Conservation (phyloP, 306 rosid genomes). For the Begonia fuchsioides region DNA sequence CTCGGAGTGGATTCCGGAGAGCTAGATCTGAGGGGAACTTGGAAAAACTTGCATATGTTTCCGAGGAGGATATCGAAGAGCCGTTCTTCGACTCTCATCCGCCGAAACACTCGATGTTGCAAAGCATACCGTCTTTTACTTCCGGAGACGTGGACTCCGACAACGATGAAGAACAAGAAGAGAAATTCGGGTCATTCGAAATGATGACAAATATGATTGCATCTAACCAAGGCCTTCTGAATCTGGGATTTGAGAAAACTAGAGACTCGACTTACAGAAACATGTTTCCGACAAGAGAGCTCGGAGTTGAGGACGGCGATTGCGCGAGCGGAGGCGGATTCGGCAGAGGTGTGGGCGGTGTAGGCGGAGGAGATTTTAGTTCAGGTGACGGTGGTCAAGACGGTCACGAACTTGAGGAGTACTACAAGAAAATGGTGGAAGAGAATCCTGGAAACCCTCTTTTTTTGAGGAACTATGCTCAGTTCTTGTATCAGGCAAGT, state of each 20-base stretch:
- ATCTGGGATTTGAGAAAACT: conserved; percentile 15
- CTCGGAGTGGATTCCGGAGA: conserved; percentile 44
- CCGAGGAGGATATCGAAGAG: conserved; percentile 26
- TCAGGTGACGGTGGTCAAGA: conserved; percentile 33
- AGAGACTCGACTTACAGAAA: conserved; percentile 14
- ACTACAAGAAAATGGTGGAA: conserved; percentile 54
- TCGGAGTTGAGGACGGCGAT: conserved; percentile 28
- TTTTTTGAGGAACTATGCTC: conserved; percentile 76
- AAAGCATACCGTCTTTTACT: conserved; percentile 50
- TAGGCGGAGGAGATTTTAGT: conserved; percentile 19
- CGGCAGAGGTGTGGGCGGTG: conserved; percentile 13
- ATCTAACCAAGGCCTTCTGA: conserved; percentile 16
- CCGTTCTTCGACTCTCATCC: conserved; percentile 7
- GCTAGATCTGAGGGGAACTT: conserved; percentile 81
- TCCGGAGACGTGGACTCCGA: conserved; percentile 18
- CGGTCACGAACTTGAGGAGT: conserved; percentile 38
- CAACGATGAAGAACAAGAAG: conserved; percentile 32
- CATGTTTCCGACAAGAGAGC: conserved; percentile 42
- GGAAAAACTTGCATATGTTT: conserved; percentile 29
- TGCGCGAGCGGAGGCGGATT: conserved; percentile 28
- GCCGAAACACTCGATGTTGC: conserved; percentile 20
- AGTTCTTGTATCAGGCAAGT: conserved; percentile 48
- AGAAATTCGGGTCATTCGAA: conserved; percentile 2
- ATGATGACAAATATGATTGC: conserved; percentile 4
- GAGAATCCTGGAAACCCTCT: conserved; percentile 71